A percentile compares a stretch with the other conserved stretches of the same genome.
phyloP scores from a whole-genome alignment of 805 yeast genomes.

The Yamadazyma scolyti region DNA sequence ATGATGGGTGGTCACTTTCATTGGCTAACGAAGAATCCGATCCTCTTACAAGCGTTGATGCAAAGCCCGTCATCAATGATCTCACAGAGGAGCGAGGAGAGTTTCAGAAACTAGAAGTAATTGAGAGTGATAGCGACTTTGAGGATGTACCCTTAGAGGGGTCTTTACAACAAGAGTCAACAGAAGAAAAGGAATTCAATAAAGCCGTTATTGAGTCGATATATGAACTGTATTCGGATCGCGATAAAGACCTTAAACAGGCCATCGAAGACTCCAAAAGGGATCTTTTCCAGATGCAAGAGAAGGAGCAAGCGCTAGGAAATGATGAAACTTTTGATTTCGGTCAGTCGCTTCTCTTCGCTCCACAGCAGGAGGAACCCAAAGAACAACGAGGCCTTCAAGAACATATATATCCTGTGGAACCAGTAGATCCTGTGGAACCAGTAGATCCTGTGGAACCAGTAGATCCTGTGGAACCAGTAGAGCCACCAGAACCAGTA shows the following conservation, averaged over 20 bases:
- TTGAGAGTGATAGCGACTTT: conserved; percentile 31
- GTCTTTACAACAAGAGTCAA: conserved; percentile 18
- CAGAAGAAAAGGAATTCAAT: conserved; percentile 23
- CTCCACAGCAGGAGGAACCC: too few species aligned
- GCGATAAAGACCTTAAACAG: conserved; percentile 33
- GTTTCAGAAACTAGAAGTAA: neutral
- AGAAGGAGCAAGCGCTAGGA: conserved; percentile 15
- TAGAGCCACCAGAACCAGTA: too few species aligned
- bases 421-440: too few species aligned
- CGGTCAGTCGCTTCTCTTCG: neutral
- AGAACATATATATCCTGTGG: too few species aligned
- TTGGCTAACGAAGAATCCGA: conserved; percentile 51
- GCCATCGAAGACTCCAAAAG: conserved; percentile 48
- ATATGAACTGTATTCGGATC: conserved; percentile 24
- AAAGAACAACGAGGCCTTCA: too few species aligned
- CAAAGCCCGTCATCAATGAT: neutral
- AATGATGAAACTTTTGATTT: neutral
- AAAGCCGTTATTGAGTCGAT: conserved; percentile 34
- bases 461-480: too few species aligned
- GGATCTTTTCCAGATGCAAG: conserved; percentile 31
- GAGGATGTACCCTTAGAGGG: conserved; percentile 60
- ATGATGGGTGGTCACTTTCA: conserved; percentile 81
- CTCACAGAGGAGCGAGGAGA: neutral
- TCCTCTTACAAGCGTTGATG: too few species aligned
- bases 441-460: too few species aligned